These are phyloP conservation scores for Schizothecium vesticola DNA, from an alignment of 495 filamentous ascomycete species.

Conservation along the genomic window DNA sequence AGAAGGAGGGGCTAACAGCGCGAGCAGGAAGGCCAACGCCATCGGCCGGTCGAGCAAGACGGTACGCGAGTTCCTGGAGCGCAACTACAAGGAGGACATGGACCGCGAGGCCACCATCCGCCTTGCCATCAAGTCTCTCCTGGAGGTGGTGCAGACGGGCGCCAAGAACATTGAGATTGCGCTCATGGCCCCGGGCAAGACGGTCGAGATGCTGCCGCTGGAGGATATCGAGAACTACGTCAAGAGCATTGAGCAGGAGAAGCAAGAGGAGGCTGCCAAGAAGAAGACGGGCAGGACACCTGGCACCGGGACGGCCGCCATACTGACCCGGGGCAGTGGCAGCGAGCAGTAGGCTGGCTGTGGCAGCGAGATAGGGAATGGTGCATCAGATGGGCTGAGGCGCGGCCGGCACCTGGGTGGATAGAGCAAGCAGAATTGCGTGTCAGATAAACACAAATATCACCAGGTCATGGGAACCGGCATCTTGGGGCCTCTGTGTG, in stretches of 20 bases:
- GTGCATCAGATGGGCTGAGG: background rate
- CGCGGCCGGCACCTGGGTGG: background rate
- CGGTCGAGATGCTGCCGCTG: slow-evolving; percentile 87
- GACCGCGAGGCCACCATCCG: slow-evolving; percentile 94
- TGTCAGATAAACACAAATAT: slow-evolving; percentile 12
- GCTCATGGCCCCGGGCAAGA: slow-evolving; percentile 92
- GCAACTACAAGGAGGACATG: slow-evolving; percentile 97
- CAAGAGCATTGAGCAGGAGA: slow-evolving; percentile 97
- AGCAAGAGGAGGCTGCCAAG: slow-evolving; percentile 95
- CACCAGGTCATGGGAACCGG: background rate
- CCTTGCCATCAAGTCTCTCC: slow-evolving; percentile 91
- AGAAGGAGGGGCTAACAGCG: background rate
- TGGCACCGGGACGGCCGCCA: slow-evolving; percentile 71
- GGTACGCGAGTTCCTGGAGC: slow-evolving; percentile 93
- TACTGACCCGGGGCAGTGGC: slow-evolving; percentile 55
- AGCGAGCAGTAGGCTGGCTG: slow-evolving; percentile 30
- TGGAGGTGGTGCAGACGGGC: slow-evolving; percentile 97
- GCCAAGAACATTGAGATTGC: slow-evolving; percentile 99
- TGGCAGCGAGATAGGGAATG: background rate
- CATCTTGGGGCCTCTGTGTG: background rate
- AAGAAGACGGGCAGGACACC: slow-evolving; percentile 83
- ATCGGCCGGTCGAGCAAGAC: slow-evolving; percentile 98
- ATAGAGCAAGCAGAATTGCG: background rate
- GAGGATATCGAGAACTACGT: slow-evolving; percentile 96
- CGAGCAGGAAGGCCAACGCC: slow-evolving; percentile 91